Conservation (phyloP, 805 yeast genomes). For the Candida patagonica region DNA sequence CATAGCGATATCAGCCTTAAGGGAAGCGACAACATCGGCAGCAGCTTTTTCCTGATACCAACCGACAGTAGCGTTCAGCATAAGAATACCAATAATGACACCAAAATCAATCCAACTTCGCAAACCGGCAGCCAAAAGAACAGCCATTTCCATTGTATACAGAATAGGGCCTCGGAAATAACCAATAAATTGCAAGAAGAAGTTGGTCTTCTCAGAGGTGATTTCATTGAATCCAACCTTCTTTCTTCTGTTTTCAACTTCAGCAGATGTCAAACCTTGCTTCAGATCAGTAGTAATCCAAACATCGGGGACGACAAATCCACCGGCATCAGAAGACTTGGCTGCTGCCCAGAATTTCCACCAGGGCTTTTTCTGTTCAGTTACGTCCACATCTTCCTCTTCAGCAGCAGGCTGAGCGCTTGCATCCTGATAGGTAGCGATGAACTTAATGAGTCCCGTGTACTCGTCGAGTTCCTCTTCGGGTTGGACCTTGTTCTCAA, state of each 20-base stretch:
- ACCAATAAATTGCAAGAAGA: conserved; percentile 69
- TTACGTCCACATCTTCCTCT: conserved; percentile 51
- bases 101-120: conserved; percentile 99
- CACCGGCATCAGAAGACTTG: conserved; percentile 31
- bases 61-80: conserved; percentile 89
- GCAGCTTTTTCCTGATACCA: conserved; percentile 97
- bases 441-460: conserved; percentile 28
- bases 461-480: conserved; percentile 33
- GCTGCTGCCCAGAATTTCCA: conserved; percentile 38
- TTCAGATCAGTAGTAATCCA: conserved; percentile 72
- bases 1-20: conserved; percentile 91
- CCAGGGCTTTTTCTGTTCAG: conserved; percentile 58
- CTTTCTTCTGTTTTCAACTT: conserved; percentile 77
- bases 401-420: conserved; percentile 39
- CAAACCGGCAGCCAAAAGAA: conserved; percentile 87
- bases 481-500: conserved; percentile 34
- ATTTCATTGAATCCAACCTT: conserved; percentile 83
- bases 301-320: conserved; percentile 59
- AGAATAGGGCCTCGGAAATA: conserved; percentile 92
- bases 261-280: conserved; percentile 66
- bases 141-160: conserved; percentile 95
- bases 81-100: conserved; percentile 82
- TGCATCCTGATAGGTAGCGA: conserved; percentile 28
- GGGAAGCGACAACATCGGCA: conserved; percentile 92
- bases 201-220: conserved; percentile 77